These are phyloP conservation scores for Scheffersomyces stipitis DNA, from an alignment of 805 yeast genomes.

Conservation along the genomic window DNA sequence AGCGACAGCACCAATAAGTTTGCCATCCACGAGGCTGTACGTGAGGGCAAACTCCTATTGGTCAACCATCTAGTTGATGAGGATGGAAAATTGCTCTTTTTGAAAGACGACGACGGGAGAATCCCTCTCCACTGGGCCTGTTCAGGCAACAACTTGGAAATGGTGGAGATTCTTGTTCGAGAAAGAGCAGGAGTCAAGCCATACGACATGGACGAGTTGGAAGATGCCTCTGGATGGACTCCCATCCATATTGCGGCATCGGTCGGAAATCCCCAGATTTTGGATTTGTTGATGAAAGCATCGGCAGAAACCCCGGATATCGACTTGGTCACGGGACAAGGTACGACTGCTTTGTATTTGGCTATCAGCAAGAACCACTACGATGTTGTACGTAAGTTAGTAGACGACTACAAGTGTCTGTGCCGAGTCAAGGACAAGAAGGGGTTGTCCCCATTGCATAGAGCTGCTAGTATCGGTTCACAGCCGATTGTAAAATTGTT, in stretches of 20 bases:
- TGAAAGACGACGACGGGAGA: conserved; percentile 70
- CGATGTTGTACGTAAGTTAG: conserved; percentile 52
- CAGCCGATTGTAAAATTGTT: conserved; percentile 54
- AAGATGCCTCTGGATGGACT: conserved; percentile 85
- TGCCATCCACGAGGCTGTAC: conserved; percentile 61
- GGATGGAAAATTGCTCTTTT: conserved; percentile 47
- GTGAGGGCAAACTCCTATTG: conserved; percentile 53
- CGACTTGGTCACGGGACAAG: conserved; percentile 59
- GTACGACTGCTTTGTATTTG: conserved; percentile 72
- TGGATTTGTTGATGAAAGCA: conserved; percentile 47
- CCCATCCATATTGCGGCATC: conserved; percentile 83
- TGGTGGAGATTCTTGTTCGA: conserved; percentile 43
- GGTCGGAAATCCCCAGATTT: conserved; percentile 58
- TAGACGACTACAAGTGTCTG: conserved; percentile 56
- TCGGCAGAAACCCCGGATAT: conserved; percentile 59
- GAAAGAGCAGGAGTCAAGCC: conserved; percentile 16
- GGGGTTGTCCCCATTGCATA: conserved; percentile 67
- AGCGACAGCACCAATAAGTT: neutral
- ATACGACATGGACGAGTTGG: conserved; percentile 64
- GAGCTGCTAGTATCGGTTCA: conserved; percentile 82
- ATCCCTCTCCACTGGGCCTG: conserved; percentile 90
- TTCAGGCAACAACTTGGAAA: conserved; percentile 54
- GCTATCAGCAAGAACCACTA: conserved; percentile 71
- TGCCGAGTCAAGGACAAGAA: conserved; percentile 65
- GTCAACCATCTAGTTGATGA: conserved; percentile 52